Base-by-base conservation (phyloP, 352 stramenopile species). In the Nothophytophthora sp. region DNA sequence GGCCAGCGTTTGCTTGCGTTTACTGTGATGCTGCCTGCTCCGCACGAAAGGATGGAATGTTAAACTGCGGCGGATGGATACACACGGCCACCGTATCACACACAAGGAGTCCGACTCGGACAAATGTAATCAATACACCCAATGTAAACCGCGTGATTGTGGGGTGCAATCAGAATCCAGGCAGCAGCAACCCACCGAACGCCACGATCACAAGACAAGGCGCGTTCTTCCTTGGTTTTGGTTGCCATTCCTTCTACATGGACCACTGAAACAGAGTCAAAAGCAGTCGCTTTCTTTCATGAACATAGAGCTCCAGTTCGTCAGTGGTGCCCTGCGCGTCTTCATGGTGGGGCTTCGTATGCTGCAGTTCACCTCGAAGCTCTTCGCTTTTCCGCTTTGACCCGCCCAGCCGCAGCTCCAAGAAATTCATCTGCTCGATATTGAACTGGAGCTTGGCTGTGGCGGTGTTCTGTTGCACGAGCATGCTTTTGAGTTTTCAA, bases 311-410 rank as follows among this genome's bases (percentile, higher is more conserved):
- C 2, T 35, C 18, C 24, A 67, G 45, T 23, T 67, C 58, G 13
- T 56, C 38, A 1, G 19, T 9, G 11, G 56, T 33, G 7, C 28
- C n/a, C 12, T 53, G 41, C 6, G 39, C 45, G 11, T 47, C 40
- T 3, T 35, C n/a, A 11, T n/a, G 18, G 25, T 12, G 16, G 2
- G 15, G 16, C 9, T 29, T 13, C 27, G 23, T 49, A 22, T 24
- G 36, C 1, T 29, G 12, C 3, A 62, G 51, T 18, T 67, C 57
- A 25, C 47, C 20, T 25, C 55, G 57, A 11, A 66, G 39, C 32
- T 25, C 43, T 25, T 60, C 49, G 27, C 60, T 57, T 29, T 60
- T 60, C 25, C 57, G 57, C 27, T 66, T 66, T 9, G 57, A 55
- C 2, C 57, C 57, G 19, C 42, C 36, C 7, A 66, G 32, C 11